Conservation (phyloP, 495 filamentous ascomycete genomes). For the Penicillium crystallinum region DNA sequence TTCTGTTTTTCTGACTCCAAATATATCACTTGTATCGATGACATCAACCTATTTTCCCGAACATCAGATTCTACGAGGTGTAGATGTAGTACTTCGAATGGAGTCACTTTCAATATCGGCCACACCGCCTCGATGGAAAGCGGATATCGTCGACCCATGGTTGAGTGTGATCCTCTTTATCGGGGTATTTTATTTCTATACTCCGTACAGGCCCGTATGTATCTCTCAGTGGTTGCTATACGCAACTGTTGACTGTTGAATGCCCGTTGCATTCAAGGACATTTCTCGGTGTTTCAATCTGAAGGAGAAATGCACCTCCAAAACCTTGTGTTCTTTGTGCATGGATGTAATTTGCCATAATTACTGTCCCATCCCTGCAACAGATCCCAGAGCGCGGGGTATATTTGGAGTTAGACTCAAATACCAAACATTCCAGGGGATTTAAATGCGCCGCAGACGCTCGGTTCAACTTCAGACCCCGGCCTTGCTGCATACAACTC, state of each 20-base stretch:
- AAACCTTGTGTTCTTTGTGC: neutral
- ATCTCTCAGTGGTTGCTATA: neutral
- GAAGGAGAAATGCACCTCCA: neutral
- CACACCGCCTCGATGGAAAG: constrained; percentile 1
- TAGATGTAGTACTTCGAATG: too few relatives aligned
- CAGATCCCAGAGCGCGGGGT: constrained; percentile 15
- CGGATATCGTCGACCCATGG: constrained; percentile 15
- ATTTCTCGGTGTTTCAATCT: neutral
- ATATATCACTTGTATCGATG: neutral
- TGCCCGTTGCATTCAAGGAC: neutral
- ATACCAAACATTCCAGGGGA: constrained; percentile 11
- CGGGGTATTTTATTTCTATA: neutral
- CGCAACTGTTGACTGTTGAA: neutral
- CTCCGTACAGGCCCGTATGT: neutral
- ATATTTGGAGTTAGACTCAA: neutral
- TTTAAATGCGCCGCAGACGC: constrained; percentile 12
- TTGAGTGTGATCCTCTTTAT: constrained; percentile 17
- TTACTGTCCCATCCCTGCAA: constrained; percentile 5
- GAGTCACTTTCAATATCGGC: neutral
- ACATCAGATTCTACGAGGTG: neutral
- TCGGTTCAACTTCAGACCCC: constrained; percentile 22
- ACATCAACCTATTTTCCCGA: neutral
- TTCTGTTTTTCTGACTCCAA: neutral
- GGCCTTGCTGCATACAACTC: constrained; percentile 10
- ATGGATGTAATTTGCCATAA: neutral